phyloP scores from a whole-genome alignment of 2,329 filamentous ascomycete species.

The Fusarium bulbicola region DNA sequence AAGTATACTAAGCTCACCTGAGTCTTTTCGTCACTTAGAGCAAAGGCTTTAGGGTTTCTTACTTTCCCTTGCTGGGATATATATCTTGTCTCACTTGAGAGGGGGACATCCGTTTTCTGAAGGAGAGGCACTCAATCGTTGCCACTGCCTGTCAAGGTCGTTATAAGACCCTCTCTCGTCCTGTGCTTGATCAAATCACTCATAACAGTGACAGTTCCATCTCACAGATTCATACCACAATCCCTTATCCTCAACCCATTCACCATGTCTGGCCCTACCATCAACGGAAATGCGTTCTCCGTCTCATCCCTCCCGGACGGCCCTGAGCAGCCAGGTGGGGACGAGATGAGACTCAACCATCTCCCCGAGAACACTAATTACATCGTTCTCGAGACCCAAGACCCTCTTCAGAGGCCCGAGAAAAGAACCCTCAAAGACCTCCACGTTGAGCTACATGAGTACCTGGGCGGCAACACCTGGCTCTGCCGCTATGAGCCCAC shows the following conservation, averaged over 20 bases:
- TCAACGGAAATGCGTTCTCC: not conserved
- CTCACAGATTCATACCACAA: too few relatives aligned
- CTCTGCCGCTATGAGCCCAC: not conserved
- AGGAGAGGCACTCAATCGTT: not conserved
- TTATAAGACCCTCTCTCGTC: not conserved
- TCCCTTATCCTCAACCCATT: fast-evolving
- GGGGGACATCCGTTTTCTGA: not conserved
- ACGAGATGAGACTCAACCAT: not conserved
- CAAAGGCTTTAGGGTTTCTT: not conserved
- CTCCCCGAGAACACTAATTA: not conserved
- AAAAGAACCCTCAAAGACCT: not conserved
- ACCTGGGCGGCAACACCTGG: not conserved
- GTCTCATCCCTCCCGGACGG: not conserved
- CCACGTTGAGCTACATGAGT: not conserved
- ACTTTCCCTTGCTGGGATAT: not conserved
- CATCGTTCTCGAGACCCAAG: not conserved
- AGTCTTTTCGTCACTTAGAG: not conserved
- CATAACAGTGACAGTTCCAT: fast-evolving
- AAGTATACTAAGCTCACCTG: not conserved
- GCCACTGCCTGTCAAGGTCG: fast-evolving
- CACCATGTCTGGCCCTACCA: not conserved
- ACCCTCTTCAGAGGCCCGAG: not conserved
- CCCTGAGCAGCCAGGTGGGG: not conserved
- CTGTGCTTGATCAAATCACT: too few relatives aligned
- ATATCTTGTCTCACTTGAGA: not conserved